Evolutionary conservation across 2,329 filamentous ascomycete species (phyloP).

Genomic region (Trichoderma lentiforme): DNA sequence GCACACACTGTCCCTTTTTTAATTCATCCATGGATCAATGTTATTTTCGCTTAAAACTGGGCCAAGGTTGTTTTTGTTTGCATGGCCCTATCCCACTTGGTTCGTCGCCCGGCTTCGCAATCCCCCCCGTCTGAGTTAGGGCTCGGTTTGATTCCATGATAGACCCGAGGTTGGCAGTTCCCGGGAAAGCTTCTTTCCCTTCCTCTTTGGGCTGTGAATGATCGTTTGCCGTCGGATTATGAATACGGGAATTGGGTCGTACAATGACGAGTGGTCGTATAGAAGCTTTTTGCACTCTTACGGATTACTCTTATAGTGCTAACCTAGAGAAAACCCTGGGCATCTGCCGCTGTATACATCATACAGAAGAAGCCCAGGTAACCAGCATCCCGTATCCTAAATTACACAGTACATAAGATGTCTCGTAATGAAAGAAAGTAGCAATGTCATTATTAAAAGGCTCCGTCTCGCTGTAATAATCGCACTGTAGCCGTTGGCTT

Average conservation of each 20-base stretch:
- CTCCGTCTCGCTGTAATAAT: background rate
- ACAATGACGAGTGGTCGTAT: background rate
- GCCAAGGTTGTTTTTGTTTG: background rate
- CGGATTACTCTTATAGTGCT: background rate
- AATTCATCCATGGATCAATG: too few relatives aligned
- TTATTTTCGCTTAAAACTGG: background rate
- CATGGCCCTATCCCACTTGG: background rate
- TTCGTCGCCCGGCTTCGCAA: background rate
- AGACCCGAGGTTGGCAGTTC: background rate
- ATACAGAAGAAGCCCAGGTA: background rate
- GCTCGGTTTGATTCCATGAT: background rate
- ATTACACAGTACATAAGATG: background rate
- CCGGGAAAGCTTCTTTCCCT: background rate
- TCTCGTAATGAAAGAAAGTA: background rate
- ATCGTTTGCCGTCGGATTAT: background rate
- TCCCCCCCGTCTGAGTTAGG: background rate
- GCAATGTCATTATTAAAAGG: background rate
- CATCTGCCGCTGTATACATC: background rate
- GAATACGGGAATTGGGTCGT: background rate
- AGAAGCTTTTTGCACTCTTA: background rate
- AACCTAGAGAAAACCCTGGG: background rate
- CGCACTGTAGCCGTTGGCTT: background rate
- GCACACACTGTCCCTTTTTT: background rate
- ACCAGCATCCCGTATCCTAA: background rate
- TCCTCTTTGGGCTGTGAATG: background rate